Base-by-base conservation (phyloP, 2,329 filamentous ascomycete genomes). In the Aspergillus persii region DNA sequence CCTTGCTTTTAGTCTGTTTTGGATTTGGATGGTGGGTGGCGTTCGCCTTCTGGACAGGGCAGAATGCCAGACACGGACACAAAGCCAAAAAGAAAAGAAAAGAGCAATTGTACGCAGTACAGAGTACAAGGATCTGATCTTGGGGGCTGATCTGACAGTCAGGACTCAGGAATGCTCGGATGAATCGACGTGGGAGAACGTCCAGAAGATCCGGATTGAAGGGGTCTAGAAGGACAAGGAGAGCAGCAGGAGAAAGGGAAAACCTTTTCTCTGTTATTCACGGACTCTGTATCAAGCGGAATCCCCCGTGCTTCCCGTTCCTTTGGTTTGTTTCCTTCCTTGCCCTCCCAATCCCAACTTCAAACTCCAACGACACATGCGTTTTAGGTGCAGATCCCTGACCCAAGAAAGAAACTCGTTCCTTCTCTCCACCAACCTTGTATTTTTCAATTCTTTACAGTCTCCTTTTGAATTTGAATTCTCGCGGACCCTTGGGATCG, bases 321-420 rank as follows among this genome's bases (percentile, higher is more conserved):
- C 26, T 54, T 18, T 33, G 1, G 30, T 54, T 53, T 30, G 57
- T 57, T 36, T 36, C 11, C 9, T 36, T 36, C 11, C 9, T 36
- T 8, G n/a, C n/a, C n/a, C n/a, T 11, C 18, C 18, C 18, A 23
- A 23, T 23, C 18, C 18, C 18, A 23, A 23, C 18, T 23, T 23
- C 18, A 23, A 36, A 31, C 5, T 31, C 30, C 30, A 15, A 36
- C 33, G 33, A 36, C 33, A 36, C 36, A n/a, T 4, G n/a, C 36
- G 15, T n/a, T 41, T 41, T 41, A n/a, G 7, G 41, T 60, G 63
- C 55, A 59, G 64, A 66, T 66, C 64, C 56, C 30, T 57, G 50
- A 60, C 59, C 36, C 15, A 41, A 41, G 44, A 6, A 23, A 47
- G 18, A 31, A 57, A 60, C 52, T 48, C 46, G 31, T 47, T 50